Evolutionary conservation across 1,284 basidiomycete genomes (phyloP).

Genomic region (Chiua sp.): DNA sequence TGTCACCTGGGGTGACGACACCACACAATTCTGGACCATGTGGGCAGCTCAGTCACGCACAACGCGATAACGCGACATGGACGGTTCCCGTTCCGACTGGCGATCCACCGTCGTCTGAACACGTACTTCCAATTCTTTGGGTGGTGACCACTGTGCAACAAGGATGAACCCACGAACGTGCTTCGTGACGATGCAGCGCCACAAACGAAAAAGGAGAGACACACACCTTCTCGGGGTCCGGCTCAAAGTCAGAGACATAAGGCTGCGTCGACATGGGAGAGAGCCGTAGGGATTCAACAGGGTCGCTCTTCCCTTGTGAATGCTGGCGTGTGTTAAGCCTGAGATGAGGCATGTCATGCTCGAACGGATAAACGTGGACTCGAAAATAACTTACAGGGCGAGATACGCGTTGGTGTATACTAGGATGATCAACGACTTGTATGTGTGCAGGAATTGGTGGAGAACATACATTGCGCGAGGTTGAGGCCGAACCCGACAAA

Average conservation of each 20-base stretch:
- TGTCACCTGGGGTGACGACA: too few species aligned
- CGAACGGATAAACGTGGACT: background rate
- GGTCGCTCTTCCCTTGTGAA: background rate
- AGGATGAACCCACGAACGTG: background rate
- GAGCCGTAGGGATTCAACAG: background rate
- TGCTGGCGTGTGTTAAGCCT: background rate
- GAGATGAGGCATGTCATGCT: background rate
- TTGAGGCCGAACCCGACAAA: constrained; percentile 28
- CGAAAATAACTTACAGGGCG: constrained; percentile 12
- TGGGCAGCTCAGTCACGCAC: background rate
- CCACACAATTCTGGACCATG: too few species aligned
- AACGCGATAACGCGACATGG: background rate
- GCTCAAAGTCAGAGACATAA: background rate
- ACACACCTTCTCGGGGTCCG: background rate
- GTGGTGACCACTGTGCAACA: background rate
- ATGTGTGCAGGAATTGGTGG: background rate
- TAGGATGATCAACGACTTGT: background rate
- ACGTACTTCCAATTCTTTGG: background rate
- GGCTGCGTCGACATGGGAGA: background rate
- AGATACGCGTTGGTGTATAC: constrained; percentile 28
- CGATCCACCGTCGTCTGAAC: background rate
- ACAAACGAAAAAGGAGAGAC: background rate
- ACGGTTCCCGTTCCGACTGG: background rate
- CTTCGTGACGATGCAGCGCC: background rate
- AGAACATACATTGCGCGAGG: constrained; percentile 18